These are phyloP conservation scores for Pythium vanterpoolii DNA, from an alignment of 352 stramenopile genomes.

Conservation along the genomic window DNA sequence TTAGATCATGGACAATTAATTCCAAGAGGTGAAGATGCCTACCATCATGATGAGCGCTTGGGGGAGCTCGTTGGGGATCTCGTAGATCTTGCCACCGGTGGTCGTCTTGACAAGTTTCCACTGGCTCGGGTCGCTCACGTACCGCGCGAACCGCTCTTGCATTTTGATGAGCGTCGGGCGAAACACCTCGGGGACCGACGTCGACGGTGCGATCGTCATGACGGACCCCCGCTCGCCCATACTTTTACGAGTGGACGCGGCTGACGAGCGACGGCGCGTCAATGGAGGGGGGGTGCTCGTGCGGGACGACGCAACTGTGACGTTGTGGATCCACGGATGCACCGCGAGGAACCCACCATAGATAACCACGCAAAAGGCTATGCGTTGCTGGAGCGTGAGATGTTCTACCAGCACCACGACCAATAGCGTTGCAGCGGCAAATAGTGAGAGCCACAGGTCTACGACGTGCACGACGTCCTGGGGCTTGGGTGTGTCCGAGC, in stretches of 20 bases:
- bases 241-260: neutral
- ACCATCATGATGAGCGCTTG: constrained; percentile 52
- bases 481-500: constrained; percentile 5
- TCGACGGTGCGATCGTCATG: neutral
- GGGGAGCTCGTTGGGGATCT: constrained; percentile 40
- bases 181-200: constrained; percentile 26
- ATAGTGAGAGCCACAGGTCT: constrained; percentile 58
- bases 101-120: constrained; percentile 42
- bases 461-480: constrained; percentile 31
- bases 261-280: neutral
- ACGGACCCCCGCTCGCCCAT: neutral
- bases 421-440: constrained; percentile 43
- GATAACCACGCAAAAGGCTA: constrained; percentile 37
- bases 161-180: constrained; percentile 23
- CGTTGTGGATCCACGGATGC: constrained; percentile 49
- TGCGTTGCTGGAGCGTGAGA: constrained; percentile 41
- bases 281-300: neutral
- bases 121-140: constrained; percentile 34
- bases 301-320: neutral
- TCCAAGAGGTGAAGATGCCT: too few relatives aligned
- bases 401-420: constrained; percentile 40
- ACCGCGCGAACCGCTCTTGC: constrained; percentile 25
- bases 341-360: constrained; percentile 54
- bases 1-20: neutral
- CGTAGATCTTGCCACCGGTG: constrained; percentile 35